These are phyloP conservation scores for Raphanus raphanistrum DNA, from an alignment of 345 rosid species.

Conservation along the genomic window DNA sequence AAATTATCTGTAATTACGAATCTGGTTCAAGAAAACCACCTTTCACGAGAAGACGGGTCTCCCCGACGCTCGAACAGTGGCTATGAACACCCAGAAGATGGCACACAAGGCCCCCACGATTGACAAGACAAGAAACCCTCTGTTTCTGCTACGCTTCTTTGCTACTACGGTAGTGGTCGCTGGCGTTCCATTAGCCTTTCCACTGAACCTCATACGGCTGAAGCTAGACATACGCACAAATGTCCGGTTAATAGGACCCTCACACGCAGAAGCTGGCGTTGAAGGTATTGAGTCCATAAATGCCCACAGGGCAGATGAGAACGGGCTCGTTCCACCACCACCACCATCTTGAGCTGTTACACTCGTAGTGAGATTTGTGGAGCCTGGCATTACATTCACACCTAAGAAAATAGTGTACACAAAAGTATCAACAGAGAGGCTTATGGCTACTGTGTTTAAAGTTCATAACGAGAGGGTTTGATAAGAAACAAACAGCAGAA, in stretches of 20 bases:
- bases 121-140: conserved; percentile 56
- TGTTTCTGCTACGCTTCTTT: conserved; percentile 45
- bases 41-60: conserved; percentile 32
- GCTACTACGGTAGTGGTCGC: conserved; percentile 30
- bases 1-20: conserved; percentile 4
- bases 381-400: conserved; percentile 28
- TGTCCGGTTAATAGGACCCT: conserved; percentile 70
- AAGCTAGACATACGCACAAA: conserved; percentile 90
- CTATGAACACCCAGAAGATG: conserved; percentile 62
- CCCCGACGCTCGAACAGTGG: conserved; percentile 46
- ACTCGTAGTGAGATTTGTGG: conserved; percentile 20
- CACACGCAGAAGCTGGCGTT: conserved; percentile 85
- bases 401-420: conserved; percentile 32
- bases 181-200: conserved; percentile 38
- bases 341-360: conserved; percentile 21
- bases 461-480: conserved; percentile 1
- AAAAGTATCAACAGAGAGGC: conserved; percentile 28
- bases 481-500: conserved; percentile 9
- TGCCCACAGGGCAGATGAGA: conserved; percentile 74
- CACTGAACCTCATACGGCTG: conserved; percentile 56
- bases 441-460: neutral
- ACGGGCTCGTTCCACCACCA: conserved; percentile 41
- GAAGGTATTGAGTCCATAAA: conserved; percentile 91
- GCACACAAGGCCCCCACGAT: conserved; percentile 68
- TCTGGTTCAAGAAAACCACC: conserved; percentile 17